Evolutionary conservation across 345 rosid genomes (phyloP), one percentile per base, ranked within the genome.

Genomic region (Salix koriyanagi): DNA sequence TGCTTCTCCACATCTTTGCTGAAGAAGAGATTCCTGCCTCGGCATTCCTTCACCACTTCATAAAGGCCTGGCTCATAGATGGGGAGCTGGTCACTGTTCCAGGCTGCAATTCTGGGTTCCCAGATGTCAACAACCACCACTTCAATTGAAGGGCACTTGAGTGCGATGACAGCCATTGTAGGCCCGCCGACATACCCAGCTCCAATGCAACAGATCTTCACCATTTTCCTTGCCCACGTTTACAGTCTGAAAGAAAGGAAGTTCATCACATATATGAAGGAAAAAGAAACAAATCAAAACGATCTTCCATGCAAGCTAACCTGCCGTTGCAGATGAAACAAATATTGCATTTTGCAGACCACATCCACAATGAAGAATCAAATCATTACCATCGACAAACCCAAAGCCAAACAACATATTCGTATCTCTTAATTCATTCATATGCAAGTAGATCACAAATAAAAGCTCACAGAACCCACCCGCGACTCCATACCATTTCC

Each of bases 181-280:
- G 98, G 98, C 65, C 98, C 98, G 18, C 98, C 98, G 1, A 94
- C 98, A 80, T 94, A 94, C 12, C 98, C 98, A 67, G 98, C 98
- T 83, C 98, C 98, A 71, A 94, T 94, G 81, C 98, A 94, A 72
- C 97, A 94, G 79, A 94, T 89, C 90, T 94, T 94, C 92, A 94
- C 98, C 98, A 94, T 94, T 81, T 85, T 87, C 65, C 67, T 81
- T 71, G 19, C 12, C 76, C 15, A 73, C 70, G 58, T 69, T 67
- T 48, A 54, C 12, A 56, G 70, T 78, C 86, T 79, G 71, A 50
- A 83, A 26, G 15, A 69, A 70, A 15, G 44, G 13, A 34, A 66
- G n/a, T 34, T 34, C 18, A 7, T 7, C 6, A 16, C 37, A 66
- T 18, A 41, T 3, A 34, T 36, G 15, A 36, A 66, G 13, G 44